These are phyloP conservation scores for Pyrenophora graminea DNA, from an alignment of 2,329 filamentous ascomycete genomes.

Conservation along the genomic window DNA sequence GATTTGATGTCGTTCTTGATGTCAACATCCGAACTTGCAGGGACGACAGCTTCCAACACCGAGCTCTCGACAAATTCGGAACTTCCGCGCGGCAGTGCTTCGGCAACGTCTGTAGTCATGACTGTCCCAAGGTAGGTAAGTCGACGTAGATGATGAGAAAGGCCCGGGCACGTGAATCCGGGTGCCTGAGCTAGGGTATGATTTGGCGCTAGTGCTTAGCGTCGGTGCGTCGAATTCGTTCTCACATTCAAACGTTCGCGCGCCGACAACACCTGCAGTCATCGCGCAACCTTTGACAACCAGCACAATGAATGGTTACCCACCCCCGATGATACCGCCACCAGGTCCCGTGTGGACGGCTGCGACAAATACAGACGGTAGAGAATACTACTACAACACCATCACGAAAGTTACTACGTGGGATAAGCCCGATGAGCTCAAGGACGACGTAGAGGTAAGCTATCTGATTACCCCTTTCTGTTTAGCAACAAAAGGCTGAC, in stretches of 20 bases:
- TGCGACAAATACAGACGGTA: constrained; percentile 77
- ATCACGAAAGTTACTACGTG: constrained; percentile 88
- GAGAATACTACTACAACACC: constrained; percentile 88
- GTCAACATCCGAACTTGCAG: constrained; percentile 42
- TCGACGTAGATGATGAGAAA: constrained; percentile 7
- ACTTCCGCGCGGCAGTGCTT: constrained; percentile 36
- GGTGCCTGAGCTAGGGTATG: constrained; percentile 10
- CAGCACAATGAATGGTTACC: constrained; percentile 62
- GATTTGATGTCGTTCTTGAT: constrained; percentile 47
- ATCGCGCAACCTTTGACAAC: constrained; percentile 9
- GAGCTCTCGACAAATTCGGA: constrained; percentile 47
- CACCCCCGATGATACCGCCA: constrained; percentile 53
- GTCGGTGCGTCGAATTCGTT: constrained; percentile 8
- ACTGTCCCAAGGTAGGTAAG: constrained; percentile 2
- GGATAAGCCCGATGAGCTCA: constrained; percentile 89
- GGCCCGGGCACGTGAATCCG: constrained; percentile 29
- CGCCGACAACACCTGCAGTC: constrained; percentile 2
- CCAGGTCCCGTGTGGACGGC: constrained; percentile 69
- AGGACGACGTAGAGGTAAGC: constrained; percentile 77
- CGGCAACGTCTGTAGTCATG: constrained; percentile 28
- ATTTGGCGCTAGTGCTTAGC: not conserved
- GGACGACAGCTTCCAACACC: constrained; percentile 47
- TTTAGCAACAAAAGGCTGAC: constrained; percentile 13
- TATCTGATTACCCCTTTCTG: not conserved
- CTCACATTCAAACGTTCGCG: constrained; percentile 2